Conservation (phyloP, 768 basidiomycete species). For the Baorangia bicolor region DNA sequence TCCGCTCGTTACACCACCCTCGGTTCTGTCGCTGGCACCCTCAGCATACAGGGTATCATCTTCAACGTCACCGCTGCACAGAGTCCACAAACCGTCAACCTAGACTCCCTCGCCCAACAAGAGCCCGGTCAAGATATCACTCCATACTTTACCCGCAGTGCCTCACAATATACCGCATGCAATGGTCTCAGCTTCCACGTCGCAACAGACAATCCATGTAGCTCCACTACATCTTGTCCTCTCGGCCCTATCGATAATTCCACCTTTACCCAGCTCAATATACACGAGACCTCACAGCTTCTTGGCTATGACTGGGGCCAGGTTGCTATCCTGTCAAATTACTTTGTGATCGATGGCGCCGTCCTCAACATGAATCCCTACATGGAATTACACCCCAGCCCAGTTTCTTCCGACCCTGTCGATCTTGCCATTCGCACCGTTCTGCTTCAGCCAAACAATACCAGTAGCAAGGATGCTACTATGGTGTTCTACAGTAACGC, state of each 20-base stretch:
- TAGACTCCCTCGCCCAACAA: slow-evolving; percentile 52
- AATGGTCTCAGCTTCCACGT: slow-evolving; percentile 57
- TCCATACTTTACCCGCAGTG: slow-evolving; percentile 72
- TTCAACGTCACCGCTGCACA: slow-evolving; percentile 66
- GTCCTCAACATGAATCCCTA: slow-evolving; percentile 94
- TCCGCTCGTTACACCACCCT: slow-evolving; percentile 49
- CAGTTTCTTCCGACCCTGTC: slow-evolving; percentile 72
- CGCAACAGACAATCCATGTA: slow-evolving; percentile 77
- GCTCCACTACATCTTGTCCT: slow-evolving; percentile 56
- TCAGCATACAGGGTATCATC: slow-evolving; percentile 75
- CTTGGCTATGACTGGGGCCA: slow-evolving; percentile 94
- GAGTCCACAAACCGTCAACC: slow-evolving; percentile 50
- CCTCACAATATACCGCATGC: slow-evolving; percentile 66
- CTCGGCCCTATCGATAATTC: slow-evolving; percentile 58
- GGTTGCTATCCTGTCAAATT: slow-evolving; percentile 66
- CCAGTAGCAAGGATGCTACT: slow-evolving; percentile 86
- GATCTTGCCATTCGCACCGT: slow-evolving; percentile 82
- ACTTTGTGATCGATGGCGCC: slow-evolving; percentile 88
- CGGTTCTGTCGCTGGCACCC: slow-evolving; percentile 55
- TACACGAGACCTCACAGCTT: slow-evolving; percentile 62
- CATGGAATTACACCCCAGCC: slow-evolving; percentile 63
- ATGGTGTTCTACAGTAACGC: slow-evolving; percentile 76
- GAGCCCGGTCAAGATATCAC: slow-evolving; percentile 87
- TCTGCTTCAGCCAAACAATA: slow-evolving; percentile 44
- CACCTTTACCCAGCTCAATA: slow-evolving; percentile 58